These are phyloP conservation scores for Neonectria punicea DNA, from an alignment of 2,329 filamentous ascomycete species.

Conservation along the genomic window DNA sequence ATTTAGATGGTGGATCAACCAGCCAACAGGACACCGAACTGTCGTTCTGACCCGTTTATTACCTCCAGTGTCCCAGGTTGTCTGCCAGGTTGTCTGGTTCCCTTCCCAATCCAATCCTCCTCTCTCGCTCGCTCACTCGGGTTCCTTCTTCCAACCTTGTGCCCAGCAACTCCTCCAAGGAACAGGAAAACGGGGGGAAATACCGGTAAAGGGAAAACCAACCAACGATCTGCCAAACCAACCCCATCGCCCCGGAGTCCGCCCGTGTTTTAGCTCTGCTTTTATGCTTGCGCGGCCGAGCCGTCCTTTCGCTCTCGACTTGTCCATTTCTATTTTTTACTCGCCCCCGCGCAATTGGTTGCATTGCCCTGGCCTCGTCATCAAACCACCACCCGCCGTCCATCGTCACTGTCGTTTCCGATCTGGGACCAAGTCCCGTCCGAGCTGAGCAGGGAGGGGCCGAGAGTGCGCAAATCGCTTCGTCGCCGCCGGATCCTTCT, in stretches of 20 bases:
- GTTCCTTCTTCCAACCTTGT: background rate
- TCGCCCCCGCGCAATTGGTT: background rate
- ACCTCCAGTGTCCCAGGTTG: background rate
- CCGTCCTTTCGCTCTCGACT: slow-evolving; percentile 5
- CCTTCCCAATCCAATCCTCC: background rate
- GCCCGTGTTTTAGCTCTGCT: background rate
- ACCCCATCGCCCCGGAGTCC: background rate
- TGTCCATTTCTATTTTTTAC: background rate
- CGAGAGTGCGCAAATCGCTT: background rate
- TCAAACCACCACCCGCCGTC: background rate
- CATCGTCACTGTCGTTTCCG: slow-evolving; percentile 14
- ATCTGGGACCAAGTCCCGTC: slow-evolving; percentile 1
- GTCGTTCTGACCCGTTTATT: background rate
- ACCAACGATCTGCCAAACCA: background rate
- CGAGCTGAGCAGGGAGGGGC: background rate
- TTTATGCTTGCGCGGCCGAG: slow-evolving; percentile 3
- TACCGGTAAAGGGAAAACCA: background rate
- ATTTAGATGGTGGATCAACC: slow-evolving; percentile 4
- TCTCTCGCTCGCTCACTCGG: background rate
- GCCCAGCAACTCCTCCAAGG: background rate
- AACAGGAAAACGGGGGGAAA: background rate
- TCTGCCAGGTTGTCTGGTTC: background rate
- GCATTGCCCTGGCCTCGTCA: slow-evolving; percentile 2
- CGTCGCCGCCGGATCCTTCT: background rate
- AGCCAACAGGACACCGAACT: background rate